These are phyloP conservation scores for Verticillium albo-atrum DNA, from an alignment of 2,329 filamentous ascomycete species.

Conservation along the genomic window DNA sequence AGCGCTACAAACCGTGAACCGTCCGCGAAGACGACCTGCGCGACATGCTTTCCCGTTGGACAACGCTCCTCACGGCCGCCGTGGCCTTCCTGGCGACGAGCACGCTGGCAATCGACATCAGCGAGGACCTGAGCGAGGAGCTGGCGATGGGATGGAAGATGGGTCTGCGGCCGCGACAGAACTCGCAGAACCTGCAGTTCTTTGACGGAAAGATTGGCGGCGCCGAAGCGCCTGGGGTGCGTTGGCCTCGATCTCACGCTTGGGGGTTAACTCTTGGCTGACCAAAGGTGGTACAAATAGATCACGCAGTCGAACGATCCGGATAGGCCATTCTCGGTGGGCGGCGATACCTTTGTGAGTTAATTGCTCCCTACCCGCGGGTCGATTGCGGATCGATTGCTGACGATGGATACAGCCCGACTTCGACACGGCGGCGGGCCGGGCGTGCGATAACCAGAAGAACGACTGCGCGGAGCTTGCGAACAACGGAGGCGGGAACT, in stretches of 20 bases:
- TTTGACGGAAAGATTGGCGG: constrained; percentile 37
- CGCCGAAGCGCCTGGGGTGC: constrained; percentile 27
- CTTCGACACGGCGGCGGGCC: constrained; percentile 34
- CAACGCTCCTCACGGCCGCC: background rate
- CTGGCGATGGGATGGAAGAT: constrained; percentile 30
- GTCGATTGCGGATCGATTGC: background rate
- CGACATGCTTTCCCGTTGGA: background rate
- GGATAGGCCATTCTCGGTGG: constrained; percentile 35
- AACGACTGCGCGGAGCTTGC: constrained; percentile 39
- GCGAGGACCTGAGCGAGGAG: constrained; percentile 17
- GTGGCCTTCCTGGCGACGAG: constrained; percentile 1
- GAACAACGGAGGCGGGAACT: constrained; percentile 26
- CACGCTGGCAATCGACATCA: constrained; percentile 18
- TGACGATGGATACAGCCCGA: constrained; percentile 27
- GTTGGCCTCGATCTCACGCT: constrained; percentile 2
- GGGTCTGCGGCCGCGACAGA: constrained; percentile 27
- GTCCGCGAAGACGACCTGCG: background rate
- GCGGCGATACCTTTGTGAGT: constrained; percentile 39
- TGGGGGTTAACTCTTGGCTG: no score
- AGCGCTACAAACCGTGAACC: background rate
- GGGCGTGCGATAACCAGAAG: constrained; percentile 45
- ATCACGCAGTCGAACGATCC: constrained; percentile 35
- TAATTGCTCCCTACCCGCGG: background rate
- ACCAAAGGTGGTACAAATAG: constrained; percentile 12
- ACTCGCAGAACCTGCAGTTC: constrained; percentile 31